Evolutionary conservation across 345 rosid species (phyloP).

Genomic region (Arabidopsis thaliana): DNA sequence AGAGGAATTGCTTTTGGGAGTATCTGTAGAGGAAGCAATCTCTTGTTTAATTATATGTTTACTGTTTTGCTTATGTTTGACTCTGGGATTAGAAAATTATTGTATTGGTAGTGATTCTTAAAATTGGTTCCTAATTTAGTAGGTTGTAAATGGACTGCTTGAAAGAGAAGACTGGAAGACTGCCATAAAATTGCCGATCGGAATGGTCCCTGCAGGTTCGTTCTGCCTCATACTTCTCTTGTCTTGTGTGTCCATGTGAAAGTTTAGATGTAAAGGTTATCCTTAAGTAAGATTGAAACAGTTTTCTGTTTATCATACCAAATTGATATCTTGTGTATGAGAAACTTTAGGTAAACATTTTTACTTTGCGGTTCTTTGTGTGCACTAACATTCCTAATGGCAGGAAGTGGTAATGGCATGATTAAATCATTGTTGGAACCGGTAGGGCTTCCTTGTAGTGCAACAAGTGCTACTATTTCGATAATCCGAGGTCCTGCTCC

Average conservation of each 20-base stretch:
- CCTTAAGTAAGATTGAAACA: neutral
- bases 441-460: constrained; percentile 73
- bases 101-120: constrained; percentile 28
- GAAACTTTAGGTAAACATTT: constrained; percentile 3
- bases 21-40: constrained; percentile 15
- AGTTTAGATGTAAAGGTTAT: neutral
- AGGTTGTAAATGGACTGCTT: constrained; percentile 98
- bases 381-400: constrained; percentile 26
- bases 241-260: constrained; percentile 9
- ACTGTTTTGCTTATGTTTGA: constrained; percentile 6
- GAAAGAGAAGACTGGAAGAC: constrained; percentile 84
- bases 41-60: neutral
- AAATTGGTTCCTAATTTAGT: constrained; percentile 53
- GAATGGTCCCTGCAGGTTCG: constrained; percentile 92
- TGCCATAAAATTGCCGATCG: constrained; percentile 80
- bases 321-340: constrained; percentile 8
- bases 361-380: neutral
- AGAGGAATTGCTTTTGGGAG: constrained; percentile 9
- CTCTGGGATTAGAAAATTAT: neutral
- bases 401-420: constrained; percentile 98
- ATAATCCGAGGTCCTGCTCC: constrained; percentile 75
- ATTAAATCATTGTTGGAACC: constrained; percentile 78
- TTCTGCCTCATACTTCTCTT: constrained; percentile 19
- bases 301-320: neutral
- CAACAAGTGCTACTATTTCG: constrained; percentile 68